Base-by-base conservation (phyloP, 345 rosid species). In the Leavenworthia alabamica region DNA sequence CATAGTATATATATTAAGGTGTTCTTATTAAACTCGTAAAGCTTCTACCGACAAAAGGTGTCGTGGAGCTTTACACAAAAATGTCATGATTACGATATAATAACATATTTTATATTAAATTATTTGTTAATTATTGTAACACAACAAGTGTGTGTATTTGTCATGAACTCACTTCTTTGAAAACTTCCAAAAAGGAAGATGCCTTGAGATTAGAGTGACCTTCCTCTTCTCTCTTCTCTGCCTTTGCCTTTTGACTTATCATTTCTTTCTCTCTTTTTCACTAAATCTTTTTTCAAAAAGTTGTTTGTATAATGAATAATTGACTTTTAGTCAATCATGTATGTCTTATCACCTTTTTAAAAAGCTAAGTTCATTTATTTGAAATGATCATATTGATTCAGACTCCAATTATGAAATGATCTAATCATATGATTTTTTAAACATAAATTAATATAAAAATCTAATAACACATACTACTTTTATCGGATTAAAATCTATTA, bases 81-180 rank as follows among this genome's bases (percentile, higher is more conserved):
- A 64, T 61, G 75, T 60, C 75, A 77, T 60, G 19, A 72, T 77
- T 64, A 68, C 60, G 70, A 26, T 55, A 56, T 26, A 65, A 23
- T 53, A n/a, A 45, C 23, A 28, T 45, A 22, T 15, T 50, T 32
- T 42, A 17, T 47, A 47, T 7, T 55, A 22, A 62, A 40, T 6
- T 23, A 6, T 4, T 23, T n/a, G 15, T n/a, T 39, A 39, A 28
- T 45, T 46, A 62, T 12, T 44, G 27, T 60, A 53, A 28, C 57
- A 45, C 53, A 53, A 37, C 24, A 49, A 43, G 41, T 35, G 42
- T 54, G 37, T 27, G 44, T 8, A 54, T 12, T n/a, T n/a, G 49
- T 54, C 67, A 43, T 33, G 55, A 51, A 60, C 42, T 51, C 67
- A n/a, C 48, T 43, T 13, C 14, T 56, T 63, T 24, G 42, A 56